Evolutionary conservation across 2,329 filamentous ascomycete genomes (phyloP).

Genomic region (Penicillium sp.): DNA sequence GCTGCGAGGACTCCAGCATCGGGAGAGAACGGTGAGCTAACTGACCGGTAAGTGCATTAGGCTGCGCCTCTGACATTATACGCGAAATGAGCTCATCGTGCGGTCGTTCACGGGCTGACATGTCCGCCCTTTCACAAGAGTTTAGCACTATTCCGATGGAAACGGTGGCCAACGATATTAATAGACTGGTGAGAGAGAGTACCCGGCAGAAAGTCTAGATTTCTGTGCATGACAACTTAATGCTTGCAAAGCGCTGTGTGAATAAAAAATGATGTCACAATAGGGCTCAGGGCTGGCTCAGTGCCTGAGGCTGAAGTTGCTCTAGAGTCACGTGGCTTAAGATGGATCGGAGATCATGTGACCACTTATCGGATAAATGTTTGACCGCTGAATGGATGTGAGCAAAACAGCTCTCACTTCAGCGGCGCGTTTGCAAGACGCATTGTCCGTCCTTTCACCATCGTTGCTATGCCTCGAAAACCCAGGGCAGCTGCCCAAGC

Average conservation of each 20-base stretch:
- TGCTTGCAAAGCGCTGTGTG: neutral
- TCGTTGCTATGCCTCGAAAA: constrained; percentile 41
- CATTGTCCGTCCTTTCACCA: constrained; percentile 4
- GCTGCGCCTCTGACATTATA: neutral
- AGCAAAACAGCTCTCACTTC: constrained; percentile 17
- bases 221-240: neutral
- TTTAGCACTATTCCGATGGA: neutral
- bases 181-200: neutral
- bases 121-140: constrained; percentile 1
- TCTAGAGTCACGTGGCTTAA: neutral
- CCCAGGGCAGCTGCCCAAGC: constrained; percentile 45
- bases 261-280: neutral
- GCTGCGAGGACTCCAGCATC: neutral
- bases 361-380: constrained; percentile 4
- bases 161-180: neutral
- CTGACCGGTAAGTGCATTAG: constrained; percentile 12
- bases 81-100: constrained; percentile 14
- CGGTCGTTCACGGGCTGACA: neutral
- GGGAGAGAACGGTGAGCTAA: constrained; percentile 14
- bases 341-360: neutral
- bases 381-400: constrained; percentile 2
- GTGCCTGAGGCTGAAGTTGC: constrained; percentile 6
- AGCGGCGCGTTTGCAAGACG: constrained; percentile 4
- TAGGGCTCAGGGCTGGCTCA: neutral
- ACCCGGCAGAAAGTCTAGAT: constrained; percentile 1